These are phyloP conservation scores for Trichosporon sp. DNA, from an alignment of 1,284 basidiomycete genomes.

Conservation along the genomic window DNA sequence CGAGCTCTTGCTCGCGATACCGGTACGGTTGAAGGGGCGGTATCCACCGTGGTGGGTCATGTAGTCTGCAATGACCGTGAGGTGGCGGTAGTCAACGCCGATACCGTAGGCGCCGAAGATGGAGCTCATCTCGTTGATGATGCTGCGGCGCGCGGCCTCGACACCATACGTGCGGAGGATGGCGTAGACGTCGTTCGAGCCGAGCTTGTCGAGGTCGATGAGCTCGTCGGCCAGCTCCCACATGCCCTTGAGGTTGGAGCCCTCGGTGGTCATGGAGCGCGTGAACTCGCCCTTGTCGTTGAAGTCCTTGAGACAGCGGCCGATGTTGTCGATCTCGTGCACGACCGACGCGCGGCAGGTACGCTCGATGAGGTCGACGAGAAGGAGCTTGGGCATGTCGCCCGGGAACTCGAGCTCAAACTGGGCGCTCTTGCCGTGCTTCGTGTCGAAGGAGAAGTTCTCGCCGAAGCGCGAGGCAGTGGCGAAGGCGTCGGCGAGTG, in stretches of 20 bases:
- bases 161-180: conserved; percentile 92
- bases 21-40: conserved; percentile 95
- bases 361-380: conserved; percentile 87
- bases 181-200: conserved; percentile 95
- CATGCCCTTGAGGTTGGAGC: conserved; percentile 87
- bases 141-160: conserved; percentile 92
- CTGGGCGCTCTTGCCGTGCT: conserved; percentile 65
- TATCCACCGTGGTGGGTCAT: conserved; percentile 99
- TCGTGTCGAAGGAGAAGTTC: conserved; percentile 71
- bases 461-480: conserved; percentile 59
- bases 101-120: conserved; percentile 99
- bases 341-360: conserved; percentile 80
- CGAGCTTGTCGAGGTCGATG: conserved; percentile 79
- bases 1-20: conserved; percentile 86
- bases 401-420: conserved; percentile 72
- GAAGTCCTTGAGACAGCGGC: conserved; percentile 61
- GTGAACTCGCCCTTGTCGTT: conserved; percentile 56
- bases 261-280: conserved; percentile 63
- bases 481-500: conserved; percentile 60
- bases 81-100: conserved; percentile 89
- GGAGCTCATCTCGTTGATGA: conserved; percentile 78
- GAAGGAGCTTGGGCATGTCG: conserved; percentile 79
- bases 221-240: conserved; percentile 83
- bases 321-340: conserved; percentile 83
- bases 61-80: conserved; percentile 98